Evolutionary conservation across 371 early-diverging fungal species (phyloP), one percentile per base, ranked within the genome.

Genomic region (Conidiobolus incongruus): DNA sequence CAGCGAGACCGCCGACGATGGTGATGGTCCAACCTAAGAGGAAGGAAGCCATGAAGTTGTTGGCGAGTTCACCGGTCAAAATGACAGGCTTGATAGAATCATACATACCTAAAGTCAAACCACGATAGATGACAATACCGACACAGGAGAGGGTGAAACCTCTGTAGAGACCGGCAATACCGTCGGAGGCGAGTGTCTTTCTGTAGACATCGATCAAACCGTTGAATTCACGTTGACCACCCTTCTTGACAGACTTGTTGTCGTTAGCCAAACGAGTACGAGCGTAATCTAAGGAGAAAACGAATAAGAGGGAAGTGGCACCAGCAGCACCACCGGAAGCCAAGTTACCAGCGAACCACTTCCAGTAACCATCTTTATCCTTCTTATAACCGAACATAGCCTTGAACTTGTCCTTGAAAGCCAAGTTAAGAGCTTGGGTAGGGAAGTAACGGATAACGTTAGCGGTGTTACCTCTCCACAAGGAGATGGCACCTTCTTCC

Each of bases 41-140:
- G 66, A 77, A 72, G 44, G 68, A 56, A 47, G 67, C 69, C 35
- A 60, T 32, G 61, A 73, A 62, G 46, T 66, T 61, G 48, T 74
- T 69, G 60, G 65, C 65, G 52, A 68, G 59, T 15, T 33, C 4
- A 26, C 59, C 55, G 41, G 48, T 48, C 35, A 77, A 64, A 46
- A 73, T 51, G 45, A 70, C 51, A 47, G 66, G 66, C 63, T 75
- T 70, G 52, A 72, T 56, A 44, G 77, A 70, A 55, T 77, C 77
- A 55, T 68, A 76, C 46, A 76, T 69, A 65, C 86, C 86, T 51
- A 86, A 86, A 72, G 79, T 77, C 49, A 76, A 58, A 53, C 81
- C 89, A 64, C 87, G 79, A 78, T 85, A 85, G 38, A 79, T 71
- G 51, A 85, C 67, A 47, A 62, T 82, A 50, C 82, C 83, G 31